These are phyloP conservation scores for Piloderma croceum DNA, from an alignment of 768 basidiomycete genomes.

Conservation along the genomic window DNA sequence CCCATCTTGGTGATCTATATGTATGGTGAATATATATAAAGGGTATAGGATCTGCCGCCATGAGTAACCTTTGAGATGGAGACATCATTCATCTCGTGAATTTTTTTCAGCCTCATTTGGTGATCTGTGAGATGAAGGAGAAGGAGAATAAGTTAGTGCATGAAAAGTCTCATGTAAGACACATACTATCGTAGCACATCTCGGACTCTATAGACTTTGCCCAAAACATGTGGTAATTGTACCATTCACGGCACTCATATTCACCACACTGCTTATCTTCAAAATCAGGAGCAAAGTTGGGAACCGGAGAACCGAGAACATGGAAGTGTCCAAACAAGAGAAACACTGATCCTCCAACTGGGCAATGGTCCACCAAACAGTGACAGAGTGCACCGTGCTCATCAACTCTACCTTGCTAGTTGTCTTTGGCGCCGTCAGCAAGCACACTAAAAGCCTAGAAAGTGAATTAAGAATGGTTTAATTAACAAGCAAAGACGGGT, in stretches of 20 bases:
- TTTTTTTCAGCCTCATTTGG: no score
- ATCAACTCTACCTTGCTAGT: constrained; percentile 25
- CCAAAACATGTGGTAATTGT: constrained; percentile 15
- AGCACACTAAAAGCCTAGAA: constrained; percentile 24
- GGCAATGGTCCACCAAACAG: constrained; percentile 22
- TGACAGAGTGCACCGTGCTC: constrained; percentile 28
- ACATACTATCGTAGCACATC: no score
- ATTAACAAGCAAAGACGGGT: neutral
- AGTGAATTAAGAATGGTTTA: neutral
- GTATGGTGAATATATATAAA: no score
- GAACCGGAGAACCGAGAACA: constrained; percentile 13
- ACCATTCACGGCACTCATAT: constrained; percentile 27
- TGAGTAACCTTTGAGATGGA: no score
- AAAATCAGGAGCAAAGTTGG: constrained; percentile 25
- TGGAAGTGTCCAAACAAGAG: constrained; percentile 28
- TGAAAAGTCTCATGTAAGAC: no score
- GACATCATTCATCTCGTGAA: no score
- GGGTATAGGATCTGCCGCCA: no score
- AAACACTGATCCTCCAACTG: constrained; percentile 22
- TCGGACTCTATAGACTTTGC: no score
- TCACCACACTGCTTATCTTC: constrained; percentile 15
- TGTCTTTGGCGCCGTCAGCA: constrained; percentile 27
- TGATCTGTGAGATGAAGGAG: no score
- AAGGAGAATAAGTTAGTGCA: no score
- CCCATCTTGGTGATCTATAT: no score